phyloP scores from a whole-genome alignment of 768 basidiomycete species.

The Termitomyces heimii region DNA sequence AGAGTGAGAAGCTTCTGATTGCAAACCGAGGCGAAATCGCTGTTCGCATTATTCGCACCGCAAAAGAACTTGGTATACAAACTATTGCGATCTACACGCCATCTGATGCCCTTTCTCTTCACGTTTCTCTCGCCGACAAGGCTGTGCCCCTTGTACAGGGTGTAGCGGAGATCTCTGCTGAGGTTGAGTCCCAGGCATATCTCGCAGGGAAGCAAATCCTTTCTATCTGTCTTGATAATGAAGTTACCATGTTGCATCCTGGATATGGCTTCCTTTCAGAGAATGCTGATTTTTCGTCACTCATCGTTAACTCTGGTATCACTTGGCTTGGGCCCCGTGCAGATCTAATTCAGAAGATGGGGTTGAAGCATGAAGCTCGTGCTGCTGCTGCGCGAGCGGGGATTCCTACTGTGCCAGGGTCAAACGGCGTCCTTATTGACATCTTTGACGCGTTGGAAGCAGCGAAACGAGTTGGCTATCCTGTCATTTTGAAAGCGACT shows the following conservation, averaged over 20 bases:
- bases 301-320: constrained; percentile 41
- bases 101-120: constrained; percentile 51
- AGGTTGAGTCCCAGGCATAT: constrained; percentile 40
- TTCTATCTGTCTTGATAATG: constrained; percentile 31
- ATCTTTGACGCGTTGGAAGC: constrained; percentile 33
- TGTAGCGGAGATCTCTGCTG: background rate
- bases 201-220: constrained; percentile 32
- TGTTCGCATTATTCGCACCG: constrained; percentile 54
- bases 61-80: constrained; percentile 40
- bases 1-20: constrained; percentile 49
- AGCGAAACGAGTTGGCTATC: constrained; percentile 43
- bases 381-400: constrained; percentile 37
- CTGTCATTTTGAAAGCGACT: constrained; percentile 62
- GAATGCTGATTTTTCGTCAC: constrained; percentile 48
- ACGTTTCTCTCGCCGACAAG: constrained; percentile 52
- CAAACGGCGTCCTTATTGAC: constrained; percentile 37
- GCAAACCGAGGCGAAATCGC: constrained; percentile 75
- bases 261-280: constrained; percentile 67
- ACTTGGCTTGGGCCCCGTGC: constrained; percentile 54
- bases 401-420: constrained; percentile 53
- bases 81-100: constrained; percentile 57
- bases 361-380: constrained; percentile 56
- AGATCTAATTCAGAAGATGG: constrained; percentile 46
- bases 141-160: constrained; percentile 28
- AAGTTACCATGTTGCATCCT: constrained; percentile 51